Evolutionary conservation across 345 rosid genomes (phyloP).

Genomic region (Aquilaria malaccensis): DNA sequence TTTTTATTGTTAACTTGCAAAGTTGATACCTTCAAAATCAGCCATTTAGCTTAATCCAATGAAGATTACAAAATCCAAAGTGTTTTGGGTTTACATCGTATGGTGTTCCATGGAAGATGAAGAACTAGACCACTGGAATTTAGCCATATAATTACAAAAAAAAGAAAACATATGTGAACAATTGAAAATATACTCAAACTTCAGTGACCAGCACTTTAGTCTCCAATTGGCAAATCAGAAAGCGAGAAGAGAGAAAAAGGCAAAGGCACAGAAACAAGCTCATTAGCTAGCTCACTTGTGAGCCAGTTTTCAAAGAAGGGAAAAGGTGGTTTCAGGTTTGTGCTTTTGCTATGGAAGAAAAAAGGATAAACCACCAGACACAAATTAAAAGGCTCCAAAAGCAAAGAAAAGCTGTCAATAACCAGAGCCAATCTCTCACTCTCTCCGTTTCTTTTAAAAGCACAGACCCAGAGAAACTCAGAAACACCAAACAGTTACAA

Average conservation of each 20-base stretch:
- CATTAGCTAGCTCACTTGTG: constrained; percentile 19
- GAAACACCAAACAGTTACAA: constrained; percentile 8
- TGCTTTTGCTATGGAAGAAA: constrained; percentile 15
- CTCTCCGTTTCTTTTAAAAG: constrained; percentile 26
- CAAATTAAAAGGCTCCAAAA: constrained; percentile 3
- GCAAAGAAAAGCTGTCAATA: constrained; percentile 24
- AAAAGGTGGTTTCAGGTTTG: constrained; percentile 16
- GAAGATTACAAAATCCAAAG: too few relatives aligned
- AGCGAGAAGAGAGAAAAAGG: constrained; percentile 15
- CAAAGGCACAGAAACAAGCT: constrained; percentile 24
- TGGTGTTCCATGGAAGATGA: too few relatives aligned
- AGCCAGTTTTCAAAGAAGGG: constrained; percentile 31
- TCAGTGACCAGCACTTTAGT: too few relatives aligned
- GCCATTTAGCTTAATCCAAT: too few relatives aligned
- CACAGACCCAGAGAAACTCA: constrained; percentile 10
- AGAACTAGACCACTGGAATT: too few relatives aligned
- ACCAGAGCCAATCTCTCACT: not conserved
- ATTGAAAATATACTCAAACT: too few relatives aligned
- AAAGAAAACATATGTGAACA: too few relatives aligned
- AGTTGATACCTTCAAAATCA: too few relatives aligned
- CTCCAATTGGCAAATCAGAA: constrained; percentile 5
- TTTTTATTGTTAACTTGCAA: too few relatives aligned
- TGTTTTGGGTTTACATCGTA: too few relatives aligned
- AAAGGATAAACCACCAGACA: constrained; percentile 16
- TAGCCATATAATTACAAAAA: too few relatives aligned